Percentiles rank a stretch among this genome's conserved stretches.
Conservation (phyloP, 2,329 filamentous ascomycete genomes). For the Aschersonia sp. region DNA sequence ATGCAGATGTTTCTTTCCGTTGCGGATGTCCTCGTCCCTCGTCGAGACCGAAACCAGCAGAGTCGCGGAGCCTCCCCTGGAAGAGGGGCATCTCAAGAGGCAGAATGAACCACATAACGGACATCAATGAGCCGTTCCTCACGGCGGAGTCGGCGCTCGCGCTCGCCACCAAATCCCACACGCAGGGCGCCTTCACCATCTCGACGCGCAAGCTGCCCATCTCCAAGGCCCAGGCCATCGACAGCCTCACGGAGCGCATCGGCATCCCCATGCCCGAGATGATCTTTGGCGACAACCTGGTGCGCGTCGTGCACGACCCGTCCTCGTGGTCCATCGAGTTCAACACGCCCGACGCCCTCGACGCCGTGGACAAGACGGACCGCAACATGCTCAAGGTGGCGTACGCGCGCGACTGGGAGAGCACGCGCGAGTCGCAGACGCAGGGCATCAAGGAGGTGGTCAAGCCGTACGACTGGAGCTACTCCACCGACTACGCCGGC, state of each 20-base stretch:
- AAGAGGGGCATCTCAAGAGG: background rate
- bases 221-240: conserved; percentile 80
- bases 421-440: conserved; percentile 55
- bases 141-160: conserved; percentile 32
- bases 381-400: conserved; percentile 83
- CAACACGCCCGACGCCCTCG: conserved; percentile 74
- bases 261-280: conserved; percentile 90
- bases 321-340: conserved; percentile 71
- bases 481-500: conserved; percentile 77
- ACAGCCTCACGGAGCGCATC: conserved; percentile 63
- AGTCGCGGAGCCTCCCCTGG: too few relatives aligned
- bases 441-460: conserved; percentile 88
- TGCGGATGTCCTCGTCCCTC: too few relatives aligned
- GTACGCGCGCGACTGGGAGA: conserved; percentile 75
- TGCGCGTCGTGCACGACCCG: conserved; percentile 57
- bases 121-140: conserved; percentile 39
- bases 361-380: conserved; percentile 88
- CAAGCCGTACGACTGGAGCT: conserved; percentile 96
- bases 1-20: too few relatives aligned
- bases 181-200: conserved; percentile 57
- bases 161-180: conserved; percentile 39
- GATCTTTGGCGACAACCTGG: conserved; percentile 95
- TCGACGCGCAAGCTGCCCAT: conserved; percentile 84
- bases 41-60: too few relatives aligned
- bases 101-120: conserved; percentile 24